These are phyloP conservation scores for Exophiala dermatitidis DNA, from an alignment of 2,329 filamentous ascomycete species.

Conservation along the genomic window DNA sequence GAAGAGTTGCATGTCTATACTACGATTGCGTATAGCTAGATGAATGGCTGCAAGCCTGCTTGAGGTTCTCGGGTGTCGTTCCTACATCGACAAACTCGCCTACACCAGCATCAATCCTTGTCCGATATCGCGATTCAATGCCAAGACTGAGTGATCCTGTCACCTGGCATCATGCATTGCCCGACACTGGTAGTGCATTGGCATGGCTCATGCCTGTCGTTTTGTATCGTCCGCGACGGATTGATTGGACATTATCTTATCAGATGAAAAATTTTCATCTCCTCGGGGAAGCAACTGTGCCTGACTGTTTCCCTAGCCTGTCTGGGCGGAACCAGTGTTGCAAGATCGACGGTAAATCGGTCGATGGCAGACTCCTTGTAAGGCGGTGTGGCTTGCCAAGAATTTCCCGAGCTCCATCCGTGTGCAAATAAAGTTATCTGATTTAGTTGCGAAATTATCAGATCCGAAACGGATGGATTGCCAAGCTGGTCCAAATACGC, in stretches of 20 bases:
- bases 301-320: too few relatives aligned
- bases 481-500: not conserved
- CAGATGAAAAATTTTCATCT: constrained; percentile 20
- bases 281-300: too few relatives aligned
- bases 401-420: not conserved
- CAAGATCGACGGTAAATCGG: too few relatives aligned
- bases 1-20: too few relatives aligned
- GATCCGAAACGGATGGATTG: constrained; percentile 5
- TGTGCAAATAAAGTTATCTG: constrained; percentile 16
- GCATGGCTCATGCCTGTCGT: too few relatives aligned
- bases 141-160: not conserved
- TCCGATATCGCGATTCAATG: not conserved
- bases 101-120: not conserved
- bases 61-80: too few relatives aligned
- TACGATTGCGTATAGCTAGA: too few relatives aligned
- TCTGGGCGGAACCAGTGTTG: too few relatives aligned
- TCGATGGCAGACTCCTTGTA: too few relatives aligned
- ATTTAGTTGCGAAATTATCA: constrained; percentile 8
- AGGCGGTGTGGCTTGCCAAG: not conserved
- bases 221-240: not conserved
- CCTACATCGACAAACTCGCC: not conserved
- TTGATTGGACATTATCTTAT: constrained; percentile 19
- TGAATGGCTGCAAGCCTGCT: too few relatives aligned
- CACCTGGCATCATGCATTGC: not conserved
- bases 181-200: too few relatives aligned